Percentiles rank a stretch among this genome's conserved stretches.
These are phyloP conservation scores for Piper betle DNA, from an alignment of 164 flowering plant species.

Conservation along the genomic window DNA sequence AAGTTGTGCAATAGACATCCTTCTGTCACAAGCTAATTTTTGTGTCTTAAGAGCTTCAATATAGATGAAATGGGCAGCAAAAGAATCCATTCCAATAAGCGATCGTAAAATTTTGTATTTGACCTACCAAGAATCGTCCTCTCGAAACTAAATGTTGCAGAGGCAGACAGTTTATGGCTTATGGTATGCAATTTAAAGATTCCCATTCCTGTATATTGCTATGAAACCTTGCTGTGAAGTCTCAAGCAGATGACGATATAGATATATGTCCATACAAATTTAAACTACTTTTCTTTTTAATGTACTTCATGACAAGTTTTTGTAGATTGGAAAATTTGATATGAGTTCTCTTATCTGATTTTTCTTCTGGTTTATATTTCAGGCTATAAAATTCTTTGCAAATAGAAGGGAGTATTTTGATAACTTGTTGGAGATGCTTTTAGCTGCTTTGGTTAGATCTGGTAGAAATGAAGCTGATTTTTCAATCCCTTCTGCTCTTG, in stretches of 20 bases:
- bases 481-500: constrained; percentile 14
- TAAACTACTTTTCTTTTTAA: no score
- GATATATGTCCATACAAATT: background rate
- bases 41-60: constrained; percentile 54
- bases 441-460: no score
- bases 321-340: background rate
- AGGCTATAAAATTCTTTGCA: constrained; percentile 13
- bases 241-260: background rate
- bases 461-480: constrained; percentile 9
- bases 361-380: constrained; percentile 11
- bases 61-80: constrained; percentile 35
- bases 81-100: constrained; percentile 23
- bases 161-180: no score
- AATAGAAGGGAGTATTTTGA: no score
- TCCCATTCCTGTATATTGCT: background rate
- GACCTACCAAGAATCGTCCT: constrained; percentile 35
- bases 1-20: no score
- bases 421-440: constrained; percentile 20
- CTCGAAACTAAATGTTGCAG: constrained; percentile 11
- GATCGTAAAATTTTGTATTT: constrained; percentile 36
- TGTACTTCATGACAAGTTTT: background rate
- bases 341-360: background rate
- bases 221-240: background rate
- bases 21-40: constrained; percentile 6
- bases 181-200: constrained; percentile 23